phyloP scores from a whole-genome alignment of 768 basidiomycete species.

The Punctularia strigosozonata region DNA sequence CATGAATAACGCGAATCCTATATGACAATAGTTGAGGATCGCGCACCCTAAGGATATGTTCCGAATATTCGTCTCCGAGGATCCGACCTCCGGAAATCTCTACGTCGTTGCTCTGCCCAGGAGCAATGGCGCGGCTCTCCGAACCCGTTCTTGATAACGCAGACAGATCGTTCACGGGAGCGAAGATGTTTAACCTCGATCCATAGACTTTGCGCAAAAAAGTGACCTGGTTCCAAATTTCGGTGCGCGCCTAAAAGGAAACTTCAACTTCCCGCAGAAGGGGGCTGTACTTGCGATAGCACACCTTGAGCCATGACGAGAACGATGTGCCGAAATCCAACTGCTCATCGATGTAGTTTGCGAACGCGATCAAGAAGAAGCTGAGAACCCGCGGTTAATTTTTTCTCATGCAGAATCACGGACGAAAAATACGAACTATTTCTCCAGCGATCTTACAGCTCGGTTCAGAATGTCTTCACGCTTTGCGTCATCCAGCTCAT shows the following conservation, averaged over 20 bases:
- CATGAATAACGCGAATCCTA: neutral
- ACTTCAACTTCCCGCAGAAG: neutral
- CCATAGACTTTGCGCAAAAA: slow-evolving; percentile 76
- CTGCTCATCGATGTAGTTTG: slow-evolving; percentile 68
- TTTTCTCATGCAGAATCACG: neutral
- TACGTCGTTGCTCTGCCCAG: slow-evolving; percentile 64
- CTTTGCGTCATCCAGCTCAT: slow-evolving; percentile 42
- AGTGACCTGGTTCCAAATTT: slow-evolving; percentile 89
- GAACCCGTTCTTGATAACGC: slow-evolving; percentile 61
- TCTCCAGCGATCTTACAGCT: slow-evolving; percentile 71
- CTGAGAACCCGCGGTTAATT: slow-evolving; percentile 21
- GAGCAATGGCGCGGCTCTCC: slow-evolving; percentile 40
- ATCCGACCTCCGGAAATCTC: slow-evolving; percentile 74
- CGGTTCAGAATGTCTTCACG: slow-evolving; percentile 44
- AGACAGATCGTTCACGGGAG: slow-evolving; percentile 83
- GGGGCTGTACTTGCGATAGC: slow-evolving; percentile 7
- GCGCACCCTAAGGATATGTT: slow-evolving; percentile 79
- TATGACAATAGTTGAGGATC: neutral
- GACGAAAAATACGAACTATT: slow-evolving; percentile 51
- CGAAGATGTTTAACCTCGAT: slow-evolving; percentile 79
- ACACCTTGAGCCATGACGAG: slow-evolving; percentile 76
- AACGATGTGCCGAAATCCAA: slow-evolving; percentile 57
- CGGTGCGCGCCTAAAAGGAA: slow-evolving; percentile 49
- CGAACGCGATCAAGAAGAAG: slow-evolving; percentile 92
- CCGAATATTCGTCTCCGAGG: slow-evolving; percentile 90